Evolutionary conservation across 192 early-diverging fungal species (phyloP).

Genomic region (Rhizoclosmatium sp.): DNA sequence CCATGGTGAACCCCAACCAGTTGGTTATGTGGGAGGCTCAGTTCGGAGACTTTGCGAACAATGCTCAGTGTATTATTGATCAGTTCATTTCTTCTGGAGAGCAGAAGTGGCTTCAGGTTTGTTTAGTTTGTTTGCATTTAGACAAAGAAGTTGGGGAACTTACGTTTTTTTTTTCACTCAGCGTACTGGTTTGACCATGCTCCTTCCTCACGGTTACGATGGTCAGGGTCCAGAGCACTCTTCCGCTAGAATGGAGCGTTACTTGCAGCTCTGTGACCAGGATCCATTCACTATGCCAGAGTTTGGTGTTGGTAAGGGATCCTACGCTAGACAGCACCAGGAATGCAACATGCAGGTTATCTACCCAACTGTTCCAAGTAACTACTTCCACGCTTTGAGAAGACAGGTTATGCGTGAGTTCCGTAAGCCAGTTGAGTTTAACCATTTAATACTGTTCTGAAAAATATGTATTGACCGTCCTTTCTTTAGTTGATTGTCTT

Average conservation of each 20-base stretch:
- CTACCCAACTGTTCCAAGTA: constrained; percentile 95
- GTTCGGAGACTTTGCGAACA: constrained; percentile 99
- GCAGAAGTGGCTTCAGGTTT: constrained; percentile 93
- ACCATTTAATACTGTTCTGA: constrained; percentile 27
- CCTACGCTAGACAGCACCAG: constrained; percentile 88
- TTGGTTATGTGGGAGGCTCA: constrained; percentile 98
- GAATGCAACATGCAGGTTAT: constrained; percentile 99
- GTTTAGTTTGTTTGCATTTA: not conserved
- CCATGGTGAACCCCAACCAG: constrained; percentile 91
- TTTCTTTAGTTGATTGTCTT: constrained; percentile 66
- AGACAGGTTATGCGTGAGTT: constrained; percentile 97
- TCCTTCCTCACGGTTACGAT: constrained; percentile 97
- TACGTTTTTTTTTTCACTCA: constrained; percentile 3
- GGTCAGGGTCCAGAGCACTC: constrained; percentile 99
- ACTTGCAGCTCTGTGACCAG: constrained; percentile 94
- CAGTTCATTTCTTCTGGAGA: constrained; percentile 96
- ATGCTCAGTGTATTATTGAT: constrained; percentile 96
- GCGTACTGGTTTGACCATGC: constrained; percentile 91
- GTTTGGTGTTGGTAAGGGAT: constrained; percentile 50
- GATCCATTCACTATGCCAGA: constrained; percentile 79
- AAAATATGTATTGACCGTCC: not conserved
- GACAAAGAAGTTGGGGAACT: no score
- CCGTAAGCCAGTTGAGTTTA: constrained; percentile 84
- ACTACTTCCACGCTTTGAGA: constrained; percentile 96
- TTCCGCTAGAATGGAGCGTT: constrained; percentile 93